phyloP scores from a whole-genome alignment of 148 eudicot genomes.

The Fagopyrum esculentum region DNA sequence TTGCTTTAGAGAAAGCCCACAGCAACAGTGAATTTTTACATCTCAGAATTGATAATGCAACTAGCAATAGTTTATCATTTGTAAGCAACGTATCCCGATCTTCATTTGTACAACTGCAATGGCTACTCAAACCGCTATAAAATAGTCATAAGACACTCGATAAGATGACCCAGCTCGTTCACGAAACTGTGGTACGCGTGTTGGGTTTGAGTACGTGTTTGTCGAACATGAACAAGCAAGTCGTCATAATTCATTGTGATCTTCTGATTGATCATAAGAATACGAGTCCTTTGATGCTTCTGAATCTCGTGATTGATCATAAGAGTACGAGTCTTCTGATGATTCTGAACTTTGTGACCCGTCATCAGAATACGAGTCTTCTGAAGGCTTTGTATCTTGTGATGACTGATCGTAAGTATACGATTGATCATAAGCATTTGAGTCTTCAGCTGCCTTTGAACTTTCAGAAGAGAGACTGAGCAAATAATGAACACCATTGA shows the following conservation, averaged over 20 bases:
- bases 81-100: background rate
- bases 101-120: constrained; percentile 1
- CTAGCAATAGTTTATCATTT: background rate
- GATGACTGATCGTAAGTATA: background rate
- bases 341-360: background rate
- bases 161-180: background rate
- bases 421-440: background rate
- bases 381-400: background rate
- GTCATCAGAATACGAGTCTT: constrained; percentile 1
- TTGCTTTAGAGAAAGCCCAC: background rate
- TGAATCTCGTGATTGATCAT: background rate
- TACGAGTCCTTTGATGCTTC: background rate
- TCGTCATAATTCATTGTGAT: background rate
- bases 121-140: background rate
- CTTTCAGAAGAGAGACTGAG: constrained; percentile 31
- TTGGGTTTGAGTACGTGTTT: background rate
- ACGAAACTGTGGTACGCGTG: background rate
- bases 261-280: constrained; percentile 8
- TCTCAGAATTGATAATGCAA: background rate
- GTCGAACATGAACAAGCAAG: background rate
- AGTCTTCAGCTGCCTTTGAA: background rate
- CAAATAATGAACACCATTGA: constrained; percentile 49
- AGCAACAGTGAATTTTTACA: background rate
- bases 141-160: background rate
- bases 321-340: background rate